Base-by-base conservation (phyloP, 2,329 filamentous ascomycete genomes). In the Ceratocystis colombiana region DNA sequence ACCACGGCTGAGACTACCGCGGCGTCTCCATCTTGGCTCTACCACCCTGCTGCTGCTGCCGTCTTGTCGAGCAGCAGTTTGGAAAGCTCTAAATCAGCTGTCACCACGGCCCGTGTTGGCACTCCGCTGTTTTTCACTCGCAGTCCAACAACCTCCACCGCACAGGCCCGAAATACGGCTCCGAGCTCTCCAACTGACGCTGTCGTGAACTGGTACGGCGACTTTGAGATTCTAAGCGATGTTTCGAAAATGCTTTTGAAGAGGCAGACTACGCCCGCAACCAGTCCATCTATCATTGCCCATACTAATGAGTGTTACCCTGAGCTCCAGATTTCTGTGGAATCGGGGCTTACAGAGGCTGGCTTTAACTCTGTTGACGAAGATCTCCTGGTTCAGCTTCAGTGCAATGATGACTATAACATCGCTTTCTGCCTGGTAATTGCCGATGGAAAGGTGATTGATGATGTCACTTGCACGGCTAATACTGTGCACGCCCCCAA, bases 391-490 rank as follows among this genome's bases (percentile, higher is more conserved):
- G 41, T 67, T 3, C 41, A 61, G 17, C 53, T 64, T 17, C 62
- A 44, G 44, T 67, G 66, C 45, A 22, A 33, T 12, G 17, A 33
- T 15, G 37, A 55, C 5, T 68, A 59, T 44, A 44, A 46, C 25
- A 61, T 68, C 12, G 30, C 48, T 22, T 48, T 53, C 25, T 68
- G 64, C 30, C 55, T 64, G 6, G 48, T 64, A 5, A 63, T 65
- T n/a, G 55, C 65, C 15, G 65, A 68, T 37, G 66, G 50, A n/a
- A 48, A 46, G n/a, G 44, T 50, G 1, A 61, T 44, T 15, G 20
- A 48, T 10, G 22, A 10, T 17, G 45, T 68, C 8, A 61, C 50
- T 4, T 68, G 64, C 37, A 68, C 64, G 1, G 30, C 20, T 22
- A 57, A 65, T 15, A 44, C 64, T 41, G 64, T 68, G 5, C 59